A percentile compares a stretch with the other conserved stretches of the same genome.
These are phyloP conservation scores for Omphalea diandra DNA, from an alignment of 441 rosid genomes.

Conservation along the genomic window DNA sequence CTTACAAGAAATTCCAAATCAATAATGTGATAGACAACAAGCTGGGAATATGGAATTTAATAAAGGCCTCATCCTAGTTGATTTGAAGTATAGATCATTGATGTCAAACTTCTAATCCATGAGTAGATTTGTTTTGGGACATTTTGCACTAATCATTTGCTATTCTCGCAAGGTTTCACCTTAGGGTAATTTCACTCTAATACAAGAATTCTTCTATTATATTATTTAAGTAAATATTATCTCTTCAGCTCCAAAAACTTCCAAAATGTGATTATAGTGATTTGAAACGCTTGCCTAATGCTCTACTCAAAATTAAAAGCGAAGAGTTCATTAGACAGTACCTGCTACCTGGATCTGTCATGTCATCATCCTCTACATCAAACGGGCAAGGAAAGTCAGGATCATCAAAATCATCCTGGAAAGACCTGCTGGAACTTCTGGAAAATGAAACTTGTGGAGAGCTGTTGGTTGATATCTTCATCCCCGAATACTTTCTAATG, in stretches of 20 bases:
- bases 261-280: not conserved
- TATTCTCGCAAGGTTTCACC: not conserved
- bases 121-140: not conserved
- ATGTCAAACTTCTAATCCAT: not conserved
- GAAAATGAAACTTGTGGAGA: slow-evolving; percentile 62
- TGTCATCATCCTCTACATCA: slow-evolving; percentile 73
- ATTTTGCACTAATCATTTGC: not conserved
- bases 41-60: not conserved
- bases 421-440: slow-evolving; percentile 73
- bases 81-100: no score
- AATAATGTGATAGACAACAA: not conserved
- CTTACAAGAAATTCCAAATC: not conserved
- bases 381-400: slow-evolving; percentile 74
- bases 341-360: slow-evolving; percentile 65
- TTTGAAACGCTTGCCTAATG: not conserved
- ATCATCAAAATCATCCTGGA: slow-evolving; percentile 71
- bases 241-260: not conserved
- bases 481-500: slow-evolving; percentile 41
- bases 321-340: slow-evolving; percentile 21
- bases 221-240: not conserved
- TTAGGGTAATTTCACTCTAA: not conserved
- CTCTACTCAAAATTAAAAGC: not conserved
- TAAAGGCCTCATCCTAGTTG: not conserved
- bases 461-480: slow-evolving; percentile 46
- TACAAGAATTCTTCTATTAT: not conserved